These are phyloP conservation scores for Cryptococcus floricola DNA, from an alignment of 1,284 basidiomycete species.

Conservation along the genomic window DNA sequence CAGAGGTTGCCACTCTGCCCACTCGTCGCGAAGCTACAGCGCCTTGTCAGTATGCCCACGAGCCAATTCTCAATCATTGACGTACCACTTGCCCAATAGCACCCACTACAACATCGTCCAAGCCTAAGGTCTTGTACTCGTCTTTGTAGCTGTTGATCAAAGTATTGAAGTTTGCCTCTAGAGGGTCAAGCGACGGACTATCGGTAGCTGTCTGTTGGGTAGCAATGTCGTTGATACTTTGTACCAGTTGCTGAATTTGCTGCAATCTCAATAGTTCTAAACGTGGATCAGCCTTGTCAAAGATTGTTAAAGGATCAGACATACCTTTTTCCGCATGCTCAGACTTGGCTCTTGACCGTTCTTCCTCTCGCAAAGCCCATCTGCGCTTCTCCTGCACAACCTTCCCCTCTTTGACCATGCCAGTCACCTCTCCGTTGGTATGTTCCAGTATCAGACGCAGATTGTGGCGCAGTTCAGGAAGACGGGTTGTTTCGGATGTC, in stretches of 20 bases:
- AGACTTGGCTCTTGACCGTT: slow-evolving; percentile 64
- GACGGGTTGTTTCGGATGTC: slow-evolving; percentile 72
- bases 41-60: background rate
- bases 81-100: slow-evolving; percentile 74
- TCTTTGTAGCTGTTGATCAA: slow-evolving; percentile 66
- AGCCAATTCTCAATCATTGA: slow-evolving; percentile 4
- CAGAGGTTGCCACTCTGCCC: slow-evolving; percentile 43
- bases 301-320: slow-evolving; percentile 4
- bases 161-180: slow-evolving; percentile 66
- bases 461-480: slow-evolving; percentile 96
- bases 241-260: slow-evolving; percentile 66
- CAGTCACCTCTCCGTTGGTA: slow-evolving; percentile 76
- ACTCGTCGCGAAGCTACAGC: slow-evolving; percentile 19
- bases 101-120: slow-evolving; percentile 90
- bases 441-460: slow-evolving; percentile 77
- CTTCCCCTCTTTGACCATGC: slow-evolving; percentile 83
- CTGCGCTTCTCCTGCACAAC: slow-evolving; percentile 72
- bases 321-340: slow-evolving; percentile 54
- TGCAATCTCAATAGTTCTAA: slow-evolving; percentile 68
- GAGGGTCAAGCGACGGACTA: slow-evolving; percentile 64
- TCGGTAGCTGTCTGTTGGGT: slow-evolving; percentile 58
- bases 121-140: slow-evolving; percentile 72
- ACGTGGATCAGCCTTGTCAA: background rate
- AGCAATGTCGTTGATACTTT: slow-evolving; percentile 63
- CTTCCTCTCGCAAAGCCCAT: slow-evolving; percentile 59